Evolutionary conservation across 148 eudicot species (phyloP), one percentile per base, ranked within the genome.

Genomic region (Silene uniflora): DNA sequence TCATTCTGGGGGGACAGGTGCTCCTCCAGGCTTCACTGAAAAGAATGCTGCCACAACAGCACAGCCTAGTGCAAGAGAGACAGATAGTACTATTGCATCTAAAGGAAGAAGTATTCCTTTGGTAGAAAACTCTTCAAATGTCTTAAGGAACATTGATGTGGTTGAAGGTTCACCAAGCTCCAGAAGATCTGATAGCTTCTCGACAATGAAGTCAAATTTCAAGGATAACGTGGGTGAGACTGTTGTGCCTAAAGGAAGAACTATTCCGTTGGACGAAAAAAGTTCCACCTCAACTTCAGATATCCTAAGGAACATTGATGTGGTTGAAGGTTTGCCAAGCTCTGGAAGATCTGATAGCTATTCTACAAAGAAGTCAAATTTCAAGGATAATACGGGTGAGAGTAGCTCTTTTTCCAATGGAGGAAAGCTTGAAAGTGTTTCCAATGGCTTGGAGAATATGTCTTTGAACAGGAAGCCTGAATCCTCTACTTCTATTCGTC

Each of bases 381-480:
- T 10, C 47, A 78, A 80, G 77, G 55, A 19, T 71, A 71, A 67
- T 56, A 39, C 74, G 66, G 77, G 72, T 35, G 85, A 78, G 70
- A 84, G 72, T 22, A 74, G 67, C 74, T 75, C 86, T 72, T 47
- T 66, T 59, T 73, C 73, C 3, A 79, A 80, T 76, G 87, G 80
- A 73, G 78, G 10, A 65, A 75, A 82, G 64, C 58, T 73, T 76
- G 83, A 62, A 73, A 63, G 55, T 60, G 77, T 83, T 75, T 42
- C 83, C 49, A 82, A 85, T 66, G 85, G 49, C 58, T 64, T 86
- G 80, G 73, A 74, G 21, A 80, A 73, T 72, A 76, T 85, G 71
- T 77, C 92, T 62, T 62, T 88, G 77, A 79, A 75, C 75, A 78
- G 76, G 52, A 88, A 83, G 49, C 58, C 91, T 79, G 88, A 83